Evolutionary conservation across 169 alveolate species (phyloP), one percentile per base, ranked within the genome.

Genomic region (Plasmodium adleri): DNA sequence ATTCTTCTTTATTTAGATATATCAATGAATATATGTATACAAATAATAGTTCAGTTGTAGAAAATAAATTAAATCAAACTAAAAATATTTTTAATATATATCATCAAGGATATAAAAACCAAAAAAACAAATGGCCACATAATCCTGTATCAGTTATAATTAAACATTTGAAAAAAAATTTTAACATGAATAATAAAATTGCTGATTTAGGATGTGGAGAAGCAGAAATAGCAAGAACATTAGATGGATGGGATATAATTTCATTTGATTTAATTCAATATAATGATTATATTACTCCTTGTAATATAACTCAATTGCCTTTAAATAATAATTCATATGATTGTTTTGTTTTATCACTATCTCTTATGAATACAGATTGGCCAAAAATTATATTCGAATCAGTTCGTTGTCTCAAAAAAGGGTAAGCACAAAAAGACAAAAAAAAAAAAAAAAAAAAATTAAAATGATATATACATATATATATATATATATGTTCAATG

Each of bases 141-240:
- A 92, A 88, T 20, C 96, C 96, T 22, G 72, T 93, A 88, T 15
- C 50, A 22, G 52, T 58, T 17, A 86, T 93, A n/a, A 89, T 93
- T 22, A 43, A 32, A 7, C 74, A 92, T 93, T 71, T 93, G 43
- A 76, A 83, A 45, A 62, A 62, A 13, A 62, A 60, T 49, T 64
- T 72, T 49, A 64, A 76, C 58, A 67, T 63, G 28, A 54, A 32
- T 13, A 26, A 32, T 52, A 91, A 92, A 43, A 92, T 93, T 24
- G 96, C 94, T 10, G 96, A 93, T 60, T 93, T 93, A 63, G 96
- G 96, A 62, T 93, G 96, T 64, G 96, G 96, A 10, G 96, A 93
- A 56, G 96, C 96, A 8, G 60, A 70, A 62, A 92, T 93, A 50
- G 96, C 96, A 24, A 76, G 89, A 70, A 59, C 78, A 1, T 59